These are phyloP conservation scores for Incumbomyces lentus DNA, from an alignment of 2,329 filamentous ascomycete genomes.

Conservation along the genomic window DNA sequence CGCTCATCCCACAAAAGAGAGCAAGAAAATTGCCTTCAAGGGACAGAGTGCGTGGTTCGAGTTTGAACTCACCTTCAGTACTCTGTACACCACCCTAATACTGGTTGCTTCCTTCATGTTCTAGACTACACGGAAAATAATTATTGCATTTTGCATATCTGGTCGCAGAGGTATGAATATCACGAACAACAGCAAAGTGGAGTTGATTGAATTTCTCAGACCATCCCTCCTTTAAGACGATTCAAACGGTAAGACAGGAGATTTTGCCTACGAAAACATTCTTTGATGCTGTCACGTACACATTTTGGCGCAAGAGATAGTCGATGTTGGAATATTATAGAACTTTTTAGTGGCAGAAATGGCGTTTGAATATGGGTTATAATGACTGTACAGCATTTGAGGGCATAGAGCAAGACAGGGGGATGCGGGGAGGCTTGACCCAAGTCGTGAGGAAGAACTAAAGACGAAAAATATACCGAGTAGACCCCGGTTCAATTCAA, in stretches of 20 bases:
- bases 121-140: neutral
- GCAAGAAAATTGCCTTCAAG: slow-evolving; percentile 47
- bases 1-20: slow-evolving; percentile 34
- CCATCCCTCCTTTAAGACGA: neutral
- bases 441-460: no score
- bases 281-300: no score
- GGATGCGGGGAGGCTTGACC: no score
- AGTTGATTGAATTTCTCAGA: neutral
- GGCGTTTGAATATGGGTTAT: neutral
- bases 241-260: neutral
- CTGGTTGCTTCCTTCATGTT: slow-evolving; percentile 36
- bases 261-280: no score
- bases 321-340: neutral
- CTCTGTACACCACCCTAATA: slow-evolving; percentile 39
- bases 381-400: slow-evolving; percentile 1
- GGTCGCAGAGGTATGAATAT: neutral
- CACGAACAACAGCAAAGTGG: neutral
- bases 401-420: no score
- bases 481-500: no score
- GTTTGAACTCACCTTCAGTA: slow-evolving; percentile 43
- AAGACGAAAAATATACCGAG: no score
- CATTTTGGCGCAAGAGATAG: neutral
- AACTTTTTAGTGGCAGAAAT: neutral
- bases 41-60: slow-evolving; percentile 48
- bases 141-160: neutral